These are phyloP conservation scores for Tricholoma sp. DNA, from an alignment of 768 basidiomycete species.

Conservation along the genomic window DNA sequence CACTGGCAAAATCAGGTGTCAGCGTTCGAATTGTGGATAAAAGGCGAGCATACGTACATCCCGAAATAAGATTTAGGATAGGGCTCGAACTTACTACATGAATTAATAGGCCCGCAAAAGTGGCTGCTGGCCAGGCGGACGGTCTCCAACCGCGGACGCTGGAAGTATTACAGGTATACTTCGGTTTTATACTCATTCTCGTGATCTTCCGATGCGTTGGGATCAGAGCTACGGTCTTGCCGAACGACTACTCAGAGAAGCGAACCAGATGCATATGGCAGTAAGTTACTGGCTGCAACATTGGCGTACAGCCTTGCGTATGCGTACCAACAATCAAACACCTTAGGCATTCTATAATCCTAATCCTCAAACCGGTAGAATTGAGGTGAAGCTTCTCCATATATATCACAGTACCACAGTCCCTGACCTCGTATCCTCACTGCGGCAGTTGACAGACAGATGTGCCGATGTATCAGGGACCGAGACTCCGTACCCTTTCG, in stretches of 20 bases:
- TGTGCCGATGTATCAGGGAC: slow-evolving; percentile 57
- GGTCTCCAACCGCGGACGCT: slow-evolving; percentile 53
- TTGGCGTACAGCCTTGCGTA: not conserved
- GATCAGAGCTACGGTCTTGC: slow-evolving; percentile 72
- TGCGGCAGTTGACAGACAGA: slow-evolving; percentile 64
- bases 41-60: slow-evolving; percentile 27
- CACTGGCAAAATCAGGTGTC: slow-evolving; percentile 50
- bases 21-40: slow-evolving; percentile 58
- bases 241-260: slow-evolving; percentile 56
- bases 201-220: not conserved
- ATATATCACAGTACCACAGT: not conserved
- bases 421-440: not conserved
- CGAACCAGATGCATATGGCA: slow-evolving; percentile 63
- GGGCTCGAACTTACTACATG: not conserved
- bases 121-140: slow-evolving; percentile 54
- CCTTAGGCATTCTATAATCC: slow-evolving; percentile 76
- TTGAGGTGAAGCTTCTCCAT: slow-evolving; percentile 43
- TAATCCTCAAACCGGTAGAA: slow-evolving; percentile 43
- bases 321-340: not conserved
- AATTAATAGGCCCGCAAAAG: slow-evolving; percentile 36
- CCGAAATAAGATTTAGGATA: not conserved
- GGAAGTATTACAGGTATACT: slow-evolving; percentile 47
- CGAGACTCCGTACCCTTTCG: slow-evolving; percentile 66
- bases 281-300: slow-evolving; percentile 33
- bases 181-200: not conserved